Evolutionary conservation across 2,329 filamentous ascomycete species (phyloP), one percentile per base, ranked within the genome.

Genomic region (Trichoderma semiorbis): DNA sequence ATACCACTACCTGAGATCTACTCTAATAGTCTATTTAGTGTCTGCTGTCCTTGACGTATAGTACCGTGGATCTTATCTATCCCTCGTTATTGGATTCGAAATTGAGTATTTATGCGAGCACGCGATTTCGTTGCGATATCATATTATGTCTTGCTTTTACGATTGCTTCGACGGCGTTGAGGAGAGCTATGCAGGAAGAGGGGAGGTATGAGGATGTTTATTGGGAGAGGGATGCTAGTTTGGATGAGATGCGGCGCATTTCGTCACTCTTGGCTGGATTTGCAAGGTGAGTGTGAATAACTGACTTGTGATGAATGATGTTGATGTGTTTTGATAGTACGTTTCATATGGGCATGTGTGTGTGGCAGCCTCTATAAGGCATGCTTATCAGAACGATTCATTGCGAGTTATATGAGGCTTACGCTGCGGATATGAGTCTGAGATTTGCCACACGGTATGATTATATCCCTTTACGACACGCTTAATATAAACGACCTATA

Each of bases 281-380:
- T 5, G 64, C 26, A 24, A 67, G 64, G 64, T 67, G 47, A 39
- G 64, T 24, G 3, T 57, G 3, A 26, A 26, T 16, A 3, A 2
- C 3, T 1, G 5, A 6, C 11, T 16, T 24, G 12, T 16, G 7
- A 14, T n/a, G 2, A 18, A 26, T n/a, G n/a, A 21, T 24, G 6
- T 24, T 67, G 21, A 67, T 36, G 16, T 8, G 4, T 14, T 21
- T 14, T 2, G 0, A 28, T 3, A 67, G 64, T n/a, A 67, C 47
- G 6, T 57, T 57, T 67, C 64, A 67, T 4, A 67, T 67, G 64
- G 47, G 64, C 10, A 57, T 67, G 50, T 67, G 64, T 2, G 32
- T 67, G 21, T 67, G 64, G 64, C 64, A 67, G 16, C 64, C 64
- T 0, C 16, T 57, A 3, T 67, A 34, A 24, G 60, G 2, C 3